Evolutionary conservation across 176 grass and related monocot genomes (phyloP).

Genomic region (Phoenix roebelenii): DNA sequence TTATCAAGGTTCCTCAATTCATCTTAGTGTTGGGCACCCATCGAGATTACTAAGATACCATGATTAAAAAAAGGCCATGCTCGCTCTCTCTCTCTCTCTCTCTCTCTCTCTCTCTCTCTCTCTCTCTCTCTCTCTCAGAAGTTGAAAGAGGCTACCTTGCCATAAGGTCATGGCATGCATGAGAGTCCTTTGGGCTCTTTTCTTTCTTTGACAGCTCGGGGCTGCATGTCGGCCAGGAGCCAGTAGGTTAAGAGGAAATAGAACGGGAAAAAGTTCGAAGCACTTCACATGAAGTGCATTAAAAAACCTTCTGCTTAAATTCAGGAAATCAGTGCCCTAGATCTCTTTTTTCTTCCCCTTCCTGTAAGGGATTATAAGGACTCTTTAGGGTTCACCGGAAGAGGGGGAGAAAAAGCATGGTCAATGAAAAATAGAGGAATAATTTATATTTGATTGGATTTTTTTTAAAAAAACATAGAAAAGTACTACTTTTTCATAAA

Average conservation of each 20-base stretch:
- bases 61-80: too few relatives aligned
- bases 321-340: slow-evolving; percentile 10
- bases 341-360: slow-evolving; percentile 2
- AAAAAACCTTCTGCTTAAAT: slow-evolving; percentile 5
- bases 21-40: too few relatives aligned
- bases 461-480: too few relatives aligned
- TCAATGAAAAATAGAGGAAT: too few relatives aligned
- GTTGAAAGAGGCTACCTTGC: slow-evolving; percentile 5
- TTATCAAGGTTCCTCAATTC: too few relatives aligned
- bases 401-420: too few relatives aligned
- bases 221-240: not conserved
- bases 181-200: slow-evolving; percentile 3
- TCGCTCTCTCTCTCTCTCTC: not conserved
- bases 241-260: not conserved
- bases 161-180: slow-evolving; percentile 9
- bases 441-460: too few relatives aligned
- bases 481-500: too few relatives aligned
- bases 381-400: too few relatives aligned
- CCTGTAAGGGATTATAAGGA: not conserved
- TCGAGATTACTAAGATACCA: too few relatives aligned
- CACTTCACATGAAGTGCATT: slow-evolving; percentile 6
- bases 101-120: slow-evolving; percentile 1
- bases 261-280: not conserved
- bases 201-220: not conserved
- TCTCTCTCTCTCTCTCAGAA: not conserved